Conservation (phyloP, 176 grass and related monocot species). For the Thinopyrum elongatum region DNA sequence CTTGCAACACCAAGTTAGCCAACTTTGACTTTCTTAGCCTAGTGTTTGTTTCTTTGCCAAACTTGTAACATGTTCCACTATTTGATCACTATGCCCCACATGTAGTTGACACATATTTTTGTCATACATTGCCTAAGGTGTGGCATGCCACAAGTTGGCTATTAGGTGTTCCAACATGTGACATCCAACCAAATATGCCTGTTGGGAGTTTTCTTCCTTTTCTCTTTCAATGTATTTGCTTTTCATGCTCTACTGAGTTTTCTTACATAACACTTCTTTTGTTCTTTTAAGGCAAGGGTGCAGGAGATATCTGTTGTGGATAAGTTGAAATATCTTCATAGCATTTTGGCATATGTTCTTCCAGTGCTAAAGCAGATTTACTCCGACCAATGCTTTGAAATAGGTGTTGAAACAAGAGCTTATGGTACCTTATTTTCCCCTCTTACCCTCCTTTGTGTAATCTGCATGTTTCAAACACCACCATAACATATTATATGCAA, state of each 20-base stretch:
- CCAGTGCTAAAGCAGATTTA: slow-evolving; percentile 86
- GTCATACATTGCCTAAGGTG: not conserved
- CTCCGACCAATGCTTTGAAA: slow-evolving; percentile 83
- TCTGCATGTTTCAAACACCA: slow-evolving; percentile 19
- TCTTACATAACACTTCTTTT: slow-evolving; percentile 12
- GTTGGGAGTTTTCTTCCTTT: slow-evolving; percentile 22
- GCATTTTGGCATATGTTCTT: slow-evolving; percentile 79
- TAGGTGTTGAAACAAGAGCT: slow-evolving; percentile 82
- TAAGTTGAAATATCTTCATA: slow-evolving; percentile 97
- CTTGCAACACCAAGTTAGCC: not conserved
- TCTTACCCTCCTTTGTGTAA: slow-evolving; percentile 22
- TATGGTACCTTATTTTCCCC: slow-evolving; percentile 52
- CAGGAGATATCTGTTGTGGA: slow-evolving; percentile 77
- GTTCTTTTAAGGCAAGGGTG: slow-evolving; percentile 67
- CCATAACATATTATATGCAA: slow-evolving; percentile 13
- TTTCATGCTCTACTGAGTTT: slow-evolving; percentile 7
- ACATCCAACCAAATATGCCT: not conserved
- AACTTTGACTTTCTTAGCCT: slow-evolving; percentile 1
- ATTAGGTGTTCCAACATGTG: not conserved
- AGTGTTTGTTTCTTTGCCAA: not conserved
- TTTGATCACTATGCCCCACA: not conserved
- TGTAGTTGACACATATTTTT: not conserved
- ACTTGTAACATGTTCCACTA: not conserved
- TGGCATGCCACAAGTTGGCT: not conserved
- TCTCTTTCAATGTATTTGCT: slow-evolving; percentile 8